These are phyloP conservation scores for Apiospora pterosperma DNA, from an alignment of 2,329 filamentous ascomycete genomes.

Conservation along the genomic window DNA sequence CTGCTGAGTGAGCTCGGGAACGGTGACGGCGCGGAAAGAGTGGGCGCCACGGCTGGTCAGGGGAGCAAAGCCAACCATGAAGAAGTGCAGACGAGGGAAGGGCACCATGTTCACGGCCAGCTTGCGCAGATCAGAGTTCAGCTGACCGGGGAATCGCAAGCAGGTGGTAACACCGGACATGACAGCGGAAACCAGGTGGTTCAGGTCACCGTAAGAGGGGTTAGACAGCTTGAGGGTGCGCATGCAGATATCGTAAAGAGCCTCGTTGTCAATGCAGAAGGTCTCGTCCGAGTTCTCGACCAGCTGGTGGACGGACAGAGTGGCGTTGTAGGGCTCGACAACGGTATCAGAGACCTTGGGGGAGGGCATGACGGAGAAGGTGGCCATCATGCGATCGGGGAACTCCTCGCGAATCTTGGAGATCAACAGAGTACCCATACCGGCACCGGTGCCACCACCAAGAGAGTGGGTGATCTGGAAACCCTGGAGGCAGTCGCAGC, in stretches of 20 bases:
- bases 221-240: constrained; percentile 97
- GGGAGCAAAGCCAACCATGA: constrained; percentile 99
- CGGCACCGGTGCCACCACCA: constrained; percentile 99
- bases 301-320: constrained; percentile 96
- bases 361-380: constrained; percentile 97
- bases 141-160: constrained; percentile 98
- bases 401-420: constrained; percentile 99
- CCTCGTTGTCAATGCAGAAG: constrained; percentile 99
- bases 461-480: constrained; percentile 99
- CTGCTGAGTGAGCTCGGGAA: constrained; percentile 98
- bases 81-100: constrained; percentile 99
- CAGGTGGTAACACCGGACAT: constrained; percentile 99
- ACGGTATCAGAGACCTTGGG: constrained; percentile 99
- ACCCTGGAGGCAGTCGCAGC: constrained; percentile 98
- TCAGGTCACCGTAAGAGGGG: constrained; percentile 98
- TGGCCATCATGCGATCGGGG: constrained; percentile 99
- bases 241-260: constrained; percentile 99
- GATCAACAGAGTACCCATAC: constrained; percentile 99
- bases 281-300: constrained; percentile 99
- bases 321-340: constrained; percentile 99
- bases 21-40: constrained; percentile 96
- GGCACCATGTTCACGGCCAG: constrained; percentile 99
- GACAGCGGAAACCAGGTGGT: constrained; percentile 98
- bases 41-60: constrained; percentile 88
- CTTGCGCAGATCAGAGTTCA: constrained; percentile 99